Conservation (phyloP, 2,329 filamentous ascomycete genomes). For the Penicillium sp. region DNA sequence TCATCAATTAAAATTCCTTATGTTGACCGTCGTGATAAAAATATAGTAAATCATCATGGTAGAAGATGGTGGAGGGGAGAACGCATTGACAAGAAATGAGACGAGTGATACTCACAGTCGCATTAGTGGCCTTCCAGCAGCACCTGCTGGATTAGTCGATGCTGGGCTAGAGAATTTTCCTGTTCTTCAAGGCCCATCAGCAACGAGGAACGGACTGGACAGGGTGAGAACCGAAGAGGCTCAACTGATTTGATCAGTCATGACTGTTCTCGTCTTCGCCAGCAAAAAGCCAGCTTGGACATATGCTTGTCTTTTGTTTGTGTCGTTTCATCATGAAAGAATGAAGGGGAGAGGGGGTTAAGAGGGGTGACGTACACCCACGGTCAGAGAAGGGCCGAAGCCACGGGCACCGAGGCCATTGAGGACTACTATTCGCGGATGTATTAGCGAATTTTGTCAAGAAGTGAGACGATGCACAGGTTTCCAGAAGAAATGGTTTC, state of each 20-base stretch:
- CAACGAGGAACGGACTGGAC: constrained; percentile 28
- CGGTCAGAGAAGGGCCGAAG: constrained; percentile 9
- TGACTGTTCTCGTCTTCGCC: constrained; percentile 58
- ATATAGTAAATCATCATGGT: constrained; percentile 67
- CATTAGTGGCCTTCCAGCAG: constrained; percentile 1
- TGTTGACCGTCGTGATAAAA: constrained; percentile 87
- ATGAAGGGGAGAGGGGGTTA: constrained; percentile 22
- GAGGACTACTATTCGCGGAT: constrained; percentile 7
- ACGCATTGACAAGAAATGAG: neutral
- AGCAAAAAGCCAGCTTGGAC: constrained; percentile 69
- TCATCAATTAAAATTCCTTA: constrained; percentile 77
- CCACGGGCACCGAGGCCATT: neutral
- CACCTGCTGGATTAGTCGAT: constrained; percentile 15
- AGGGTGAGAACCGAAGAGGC: constrained; percentile 20
- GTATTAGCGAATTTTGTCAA: constrained; percentile 20
- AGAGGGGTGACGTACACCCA: constrained; percentile 35
- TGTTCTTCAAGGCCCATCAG: constrained; percentile 33
- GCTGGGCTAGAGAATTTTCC: constrained; percentile 13
- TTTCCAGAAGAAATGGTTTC: constrained; percentile 36
- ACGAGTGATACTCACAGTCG: constrained; percentile 9
- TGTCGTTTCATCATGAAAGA: constrained; percentile 78
- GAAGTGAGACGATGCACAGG: constrained; percentile 6
- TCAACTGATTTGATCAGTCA: constrained; percentile 49
- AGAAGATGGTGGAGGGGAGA: constrained; percentile 30
- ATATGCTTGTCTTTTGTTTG: constrained; percentile 91